Percentiles rank a stretch among this genome's conserved stretches.
phyloP scores from a whole-genome alignment of 2,329 filamentous ascomycete genomes.

The Cladophialophora immunda region DNA sequence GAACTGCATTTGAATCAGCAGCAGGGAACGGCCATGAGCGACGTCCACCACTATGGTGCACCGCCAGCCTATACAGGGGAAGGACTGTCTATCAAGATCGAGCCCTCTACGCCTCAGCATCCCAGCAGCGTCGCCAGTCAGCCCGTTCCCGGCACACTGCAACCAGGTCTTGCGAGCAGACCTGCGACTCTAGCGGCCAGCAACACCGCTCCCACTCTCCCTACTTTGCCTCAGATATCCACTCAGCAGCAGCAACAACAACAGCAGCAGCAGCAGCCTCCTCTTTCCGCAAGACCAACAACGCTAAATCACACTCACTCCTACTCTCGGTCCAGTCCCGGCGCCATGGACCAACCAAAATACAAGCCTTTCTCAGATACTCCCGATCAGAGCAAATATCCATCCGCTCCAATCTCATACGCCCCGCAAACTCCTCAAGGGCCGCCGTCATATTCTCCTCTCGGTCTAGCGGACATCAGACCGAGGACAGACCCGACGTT shows the following conservation, averaged over 20 bases:
- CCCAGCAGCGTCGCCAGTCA: slow-evolving; percentile 47
- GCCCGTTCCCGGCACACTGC: slow-evolving; percentile 67
- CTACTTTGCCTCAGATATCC: slow-evolving; percentile 62
- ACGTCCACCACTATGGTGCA: slow-evolving; percentile 58
- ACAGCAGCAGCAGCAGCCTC: slow-evolving; percentile 46
- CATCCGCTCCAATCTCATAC: slow-evolving; percentile 57
- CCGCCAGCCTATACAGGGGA: slow-evolving; percentile 59
- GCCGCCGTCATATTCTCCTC: slow-evolving; percentile 80
- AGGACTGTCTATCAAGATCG: slow-evolving; percentile 66
- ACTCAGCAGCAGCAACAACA: slow-evolving; percentile 51
- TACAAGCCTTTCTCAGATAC: slow-evolving; percentile 71
- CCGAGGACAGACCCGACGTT: slow-evolving; percentile 84
- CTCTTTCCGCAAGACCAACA: slow-evolving; percentile 71
- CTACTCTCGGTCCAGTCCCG: slow-evolving; percentile 87
- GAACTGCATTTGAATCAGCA: slow-evolving; percentile 63
- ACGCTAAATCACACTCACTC: slow-evolving; percentile 72
- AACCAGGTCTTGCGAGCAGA: slow-evolving; percentile 61
- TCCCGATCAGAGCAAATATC: slow-evolving; percentile 71
- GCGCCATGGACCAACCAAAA: slow-evolving; percentile 66
- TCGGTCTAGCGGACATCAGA: slow-evolving; percentile 90
- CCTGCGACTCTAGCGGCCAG: slow-evolving; percentile 59
- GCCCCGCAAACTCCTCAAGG: slow-evolving; percentile 62
- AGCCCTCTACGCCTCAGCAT: slow-evolving; percentile 62
- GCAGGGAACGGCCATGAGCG: slow-evolving; percentile 51
- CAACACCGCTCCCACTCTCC: slow-evolving; percentile 67